phyloP scores from a whole-genome alignment of 2,329 filamentous ascomycete genomes.

The Dactylellina leptospora region DNA sequence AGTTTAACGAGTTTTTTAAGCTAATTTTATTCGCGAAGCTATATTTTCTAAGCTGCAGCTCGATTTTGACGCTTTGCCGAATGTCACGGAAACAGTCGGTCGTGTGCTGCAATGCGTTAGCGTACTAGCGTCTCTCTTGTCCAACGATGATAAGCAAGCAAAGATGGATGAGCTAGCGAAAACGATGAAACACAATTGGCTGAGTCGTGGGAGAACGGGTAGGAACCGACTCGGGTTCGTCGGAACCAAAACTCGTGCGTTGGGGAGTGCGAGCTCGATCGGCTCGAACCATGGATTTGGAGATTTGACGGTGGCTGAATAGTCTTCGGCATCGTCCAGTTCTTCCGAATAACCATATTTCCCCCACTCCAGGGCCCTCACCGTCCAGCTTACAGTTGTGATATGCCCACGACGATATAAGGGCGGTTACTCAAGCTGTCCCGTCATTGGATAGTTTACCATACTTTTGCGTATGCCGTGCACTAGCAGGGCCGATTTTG shows the following conservation, averaged over 20 bases:
- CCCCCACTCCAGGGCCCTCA: too few species aligned
- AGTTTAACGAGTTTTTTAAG: not conserved
- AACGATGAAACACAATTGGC: constrained; percentile 94
- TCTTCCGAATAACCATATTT: too few species aligned
- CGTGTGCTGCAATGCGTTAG: constrained; percentile 96
- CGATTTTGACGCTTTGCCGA: constrained; percentile 66
- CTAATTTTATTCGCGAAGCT: constrained; percentile 58
- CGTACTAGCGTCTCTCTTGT: constrained; percentile 80
- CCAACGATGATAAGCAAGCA: constrained; percentile 75
- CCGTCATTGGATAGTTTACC: too few species aligned
- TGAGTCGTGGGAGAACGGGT: constrained; percentile 87
- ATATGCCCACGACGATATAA: too few species aligned
- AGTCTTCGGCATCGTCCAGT: not conserved
- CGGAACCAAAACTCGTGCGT: constrained; percentile 65
- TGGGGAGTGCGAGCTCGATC: constrained; percentile 46
- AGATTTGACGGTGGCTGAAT: constrained; percentile 41
- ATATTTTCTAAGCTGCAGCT: constrained; percentile 74
- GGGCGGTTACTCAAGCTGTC: too few species aligned
- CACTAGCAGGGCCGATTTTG: too few species aligned
- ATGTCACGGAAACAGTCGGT: constrained; percentile 92
- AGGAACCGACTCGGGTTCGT: constrained; percentile 90
- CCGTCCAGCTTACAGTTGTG: too few species aligned
- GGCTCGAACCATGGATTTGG: constrained; percentile 47
- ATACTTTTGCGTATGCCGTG: too few species aligned
- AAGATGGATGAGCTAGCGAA: constrained; percentile 85